Conservation (phyloP, 83 land plant species). For the Thuja plicata region DNA sequence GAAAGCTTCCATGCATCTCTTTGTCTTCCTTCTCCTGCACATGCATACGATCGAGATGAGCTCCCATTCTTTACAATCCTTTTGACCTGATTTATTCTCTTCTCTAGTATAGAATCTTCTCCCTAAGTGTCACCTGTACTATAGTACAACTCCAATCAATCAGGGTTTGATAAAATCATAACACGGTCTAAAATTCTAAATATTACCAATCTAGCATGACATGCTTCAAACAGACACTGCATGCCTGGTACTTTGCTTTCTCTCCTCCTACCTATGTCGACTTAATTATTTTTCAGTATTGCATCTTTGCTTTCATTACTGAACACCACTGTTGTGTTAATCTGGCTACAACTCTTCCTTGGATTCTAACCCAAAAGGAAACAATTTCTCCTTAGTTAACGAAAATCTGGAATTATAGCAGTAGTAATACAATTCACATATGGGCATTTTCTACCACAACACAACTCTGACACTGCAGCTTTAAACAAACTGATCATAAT, state of each 20-base stretch:
- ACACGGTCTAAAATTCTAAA: no score
- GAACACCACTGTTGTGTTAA: background rate
- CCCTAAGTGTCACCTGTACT: background rate
- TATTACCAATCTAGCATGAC: background rate
- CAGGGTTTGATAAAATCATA: background rate
- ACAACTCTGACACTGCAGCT: background rate
- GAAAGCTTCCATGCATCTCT: conserved; percentile 9
- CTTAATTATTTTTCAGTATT: background rate
- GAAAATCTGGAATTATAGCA: background rate
- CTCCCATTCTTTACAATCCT: conserved; percentile 10
- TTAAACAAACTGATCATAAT: background rate
- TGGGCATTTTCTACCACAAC: background rate
- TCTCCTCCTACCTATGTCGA: background rate
- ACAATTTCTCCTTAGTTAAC: background rate
- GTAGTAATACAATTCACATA: background rate
- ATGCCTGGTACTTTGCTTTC: background rate
- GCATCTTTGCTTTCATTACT: background rate
- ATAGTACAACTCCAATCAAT: background rate
- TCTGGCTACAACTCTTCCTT: background rate
- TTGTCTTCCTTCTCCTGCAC: conserved; percentile 17
- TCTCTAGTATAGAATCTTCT: background rate
- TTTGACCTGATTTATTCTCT: background rate
- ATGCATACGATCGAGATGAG: conserved; percentile 16
- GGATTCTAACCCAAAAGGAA: background rate
- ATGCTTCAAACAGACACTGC: conserved; percentile 3